phyloP scores from a whole-genome alignment of 768 basidiomycete genomes.

The Hysterangium stoloniferum region DNA sequence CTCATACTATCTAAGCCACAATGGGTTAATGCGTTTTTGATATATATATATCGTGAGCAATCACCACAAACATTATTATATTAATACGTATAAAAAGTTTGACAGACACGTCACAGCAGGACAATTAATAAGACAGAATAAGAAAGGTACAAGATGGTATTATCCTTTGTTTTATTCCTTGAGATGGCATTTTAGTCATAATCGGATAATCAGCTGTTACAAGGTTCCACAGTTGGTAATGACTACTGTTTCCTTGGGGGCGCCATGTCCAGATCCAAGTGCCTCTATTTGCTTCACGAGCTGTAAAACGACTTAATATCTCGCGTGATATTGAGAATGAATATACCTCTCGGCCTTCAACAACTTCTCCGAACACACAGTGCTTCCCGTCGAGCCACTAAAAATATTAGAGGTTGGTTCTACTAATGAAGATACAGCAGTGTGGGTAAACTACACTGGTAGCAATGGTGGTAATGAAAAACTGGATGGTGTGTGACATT shows the following conservation, averaged over 20 bases:
- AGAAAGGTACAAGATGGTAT: no score
- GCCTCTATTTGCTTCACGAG: conserved; percentile 39
- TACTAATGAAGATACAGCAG: not conserved
- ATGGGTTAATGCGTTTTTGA: no score
- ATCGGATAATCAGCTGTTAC: no score
- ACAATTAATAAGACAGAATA: no score
- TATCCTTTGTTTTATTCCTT: no score
- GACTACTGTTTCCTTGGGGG: conserved; percentile 35
- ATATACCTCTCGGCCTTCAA: conserved; percentile 46
- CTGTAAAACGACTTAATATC: not conserved
- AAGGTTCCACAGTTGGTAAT: conserved; percentile 51
- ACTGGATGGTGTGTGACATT: conserved; percentile 40
- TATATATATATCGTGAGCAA: no score
- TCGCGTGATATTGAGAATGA: conserved; percentile 26
- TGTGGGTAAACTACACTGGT: conserved; percentile 27
- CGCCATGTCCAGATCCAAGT: conserved; percentile 32
- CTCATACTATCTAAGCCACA: no score
- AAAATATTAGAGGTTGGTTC: not conserved
- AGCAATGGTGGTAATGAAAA: conserved; percentile 82
- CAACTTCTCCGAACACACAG: conserved; percentile 85
- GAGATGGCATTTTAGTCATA: no score
- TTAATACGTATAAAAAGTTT: no score
- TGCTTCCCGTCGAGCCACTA: conserved; percentile 77
- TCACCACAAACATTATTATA: no score
- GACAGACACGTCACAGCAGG: no score